Evolutionary conservation across 2,329 filamentous ascomycete genomes (phyloP).

Genomic region (Diaporthe sp.): DNA sequence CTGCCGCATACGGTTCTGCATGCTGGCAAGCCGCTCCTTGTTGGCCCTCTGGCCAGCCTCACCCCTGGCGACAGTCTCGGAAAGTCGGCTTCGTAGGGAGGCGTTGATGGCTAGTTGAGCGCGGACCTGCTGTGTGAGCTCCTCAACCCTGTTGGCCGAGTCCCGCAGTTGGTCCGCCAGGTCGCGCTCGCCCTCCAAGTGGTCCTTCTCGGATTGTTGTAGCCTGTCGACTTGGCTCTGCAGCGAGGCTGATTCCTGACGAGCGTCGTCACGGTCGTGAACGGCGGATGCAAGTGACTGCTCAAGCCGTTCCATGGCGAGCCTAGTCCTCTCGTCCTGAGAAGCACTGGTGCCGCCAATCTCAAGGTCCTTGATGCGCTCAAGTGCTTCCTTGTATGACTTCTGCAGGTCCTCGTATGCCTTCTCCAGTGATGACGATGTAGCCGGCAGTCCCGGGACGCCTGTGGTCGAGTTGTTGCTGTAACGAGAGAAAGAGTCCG

Average conservation of each 20-base stretch:
- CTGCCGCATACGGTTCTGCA: conserved; percentile 84
- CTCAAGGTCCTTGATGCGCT: conserved; percentile 77
- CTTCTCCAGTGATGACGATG: conserved; percentile 79
- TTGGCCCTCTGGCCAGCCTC: conserved; percentile 87
- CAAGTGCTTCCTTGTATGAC: conserved; percentile 76
- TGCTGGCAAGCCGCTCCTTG: conserved; percentile 83
- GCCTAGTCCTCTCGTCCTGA: conserved; percentile 71
- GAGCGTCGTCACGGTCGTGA: conserved; percentile 80
- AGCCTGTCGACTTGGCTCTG: conserved; percentile 72
- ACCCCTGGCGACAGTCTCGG: conserved; percentile 84
- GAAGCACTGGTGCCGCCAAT: conserved; percentile 52
- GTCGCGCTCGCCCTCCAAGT: conserved; percentile 72
- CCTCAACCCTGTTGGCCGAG: conserved; percentile 83
- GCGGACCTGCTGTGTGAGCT: conserved; percentile 83
- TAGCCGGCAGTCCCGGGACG: conserved; percentile 64
- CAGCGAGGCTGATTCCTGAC: conserved; percentile 74
- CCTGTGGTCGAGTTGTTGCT: conserved; percentile 53
- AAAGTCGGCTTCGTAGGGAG: conserved; percentile 80
- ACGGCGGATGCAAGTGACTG: conserved; percentile 77
- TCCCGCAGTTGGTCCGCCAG: conserved; percentile 79
- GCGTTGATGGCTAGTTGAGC: conserved; percentile 85
- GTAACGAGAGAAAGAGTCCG: conserved; percentile 67
- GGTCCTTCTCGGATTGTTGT: conserved; percentile 68
- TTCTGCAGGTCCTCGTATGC: conserved; percentile 83
- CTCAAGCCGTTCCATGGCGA: conserved; percentile 76